Conservation (phyloP, 176 grass and related monocot genomes). For the Eragrostis curvula region DNA sequence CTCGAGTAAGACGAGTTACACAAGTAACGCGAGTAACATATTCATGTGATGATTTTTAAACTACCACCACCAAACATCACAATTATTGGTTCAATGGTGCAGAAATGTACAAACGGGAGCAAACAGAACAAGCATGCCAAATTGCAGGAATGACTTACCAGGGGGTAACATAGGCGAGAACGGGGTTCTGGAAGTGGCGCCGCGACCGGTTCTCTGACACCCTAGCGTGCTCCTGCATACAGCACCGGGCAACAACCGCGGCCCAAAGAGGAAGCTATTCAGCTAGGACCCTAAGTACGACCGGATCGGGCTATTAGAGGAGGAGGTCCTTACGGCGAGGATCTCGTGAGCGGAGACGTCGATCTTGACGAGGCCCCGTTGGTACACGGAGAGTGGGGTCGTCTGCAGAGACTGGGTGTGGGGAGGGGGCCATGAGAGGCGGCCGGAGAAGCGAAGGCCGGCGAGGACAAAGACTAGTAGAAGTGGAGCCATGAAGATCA, state of each 20-base stretch:
- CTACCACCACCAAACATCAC: neutral
- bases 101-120: neutral
- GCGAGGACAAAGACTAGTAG: conserved; percentile 48
- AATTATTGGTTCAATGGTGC: neutral
- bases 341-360: conserved; percentile 64
- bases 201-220: conserved; percentile 62
- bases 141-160: conserved; percentile 51
- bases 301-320: neutral
- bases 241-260: neutral
- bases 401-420: conserved; percentile 9
- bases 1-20: neutral
- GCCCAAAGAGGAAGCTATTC: neutral
- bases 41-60: neutral
- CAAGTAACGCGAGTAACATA: neutral
- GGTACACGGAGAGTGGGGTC: conserved; percentile 56
- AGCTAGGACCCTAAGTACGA: conserved; percentile 8
- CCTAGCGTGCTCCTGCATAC: conserved; percentile 52
- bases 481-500: conserved; percentile 41
- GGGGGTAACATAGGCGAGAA: conserved; percentile 88
- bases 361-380: conserved; percentile 71
- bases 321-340: conserved; percentile 55
- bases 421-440: neutral
- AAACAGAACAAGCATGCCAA: neutral
- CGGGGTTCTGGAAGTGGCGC: conserved; percentile 72
- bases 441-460: conserved; percentile 52